Conservation (phyloP, 805 yeast species). For the Nematodospora valgi region DNA sequence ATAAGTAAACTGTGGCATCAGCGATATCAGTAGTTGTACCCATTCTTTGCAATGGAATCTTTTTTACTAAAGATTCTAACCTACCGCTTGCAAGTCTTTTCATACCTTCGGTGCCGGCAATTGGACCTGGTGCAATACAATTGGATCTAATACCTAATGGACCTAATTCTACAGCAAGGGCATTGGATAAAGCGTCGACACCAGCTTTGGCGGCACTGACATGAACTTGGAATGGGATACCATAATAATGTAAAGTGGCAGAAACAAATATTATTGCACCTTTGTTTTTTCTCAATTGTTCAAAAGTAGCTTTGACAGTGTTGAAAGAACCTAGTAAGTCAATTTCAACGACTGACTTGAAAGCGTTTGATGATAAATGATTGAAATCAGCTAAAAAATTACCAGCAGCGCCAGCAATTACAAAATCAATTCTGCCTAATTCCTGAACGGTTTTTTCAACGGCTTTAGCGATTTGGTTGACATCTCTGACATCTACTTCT, state of each 20-base stretch:
- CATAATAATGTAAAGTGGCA: conserved; percentile 44
- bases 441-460: conserved; percentile 53
- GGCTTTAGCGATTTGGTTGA: conserved; percentile 54
- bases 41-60: conserved; percentile 62
- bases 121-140: conserved; percentile 88
- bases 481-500: conserved; percentile 72
- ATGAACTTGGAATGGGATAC: conserved; percentile 63
- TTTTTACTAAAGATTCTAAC: conserved; percentile 13
- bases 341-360: conserved; percentile 35
- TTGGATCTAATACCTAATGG: conserved; percentile 83
- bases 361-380: conserved; percentile 41
- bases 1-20: conserved; percentile 75
- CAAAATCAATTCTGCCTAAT: conserved; percentile 41
- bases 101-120: conserved; percentile 82
- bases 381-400: conserved; percentile 41
- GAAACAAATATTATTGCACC: conserved; percentile 47
- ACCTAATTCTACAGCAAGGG: conserved; percentile 86
- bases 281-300: conserved; percentile 34
- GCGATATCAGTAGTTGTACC: conserved; percentile 81
- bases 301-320: conserved; percentile 39
- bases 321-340: conserved; percentile 41
- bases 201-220: conserved; percentile 97
- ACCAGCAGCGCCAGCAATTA: conserved; percentile 46
- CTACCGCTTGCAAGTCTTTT: conserved; percentile 45
- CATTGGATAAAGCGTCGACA: conserved; percentile 81